Evolutionary conservation across 1,284 basidiomycete species (phyloP), one percentile per base, ranked within the genome.

Genomic region (Phellopilus nigrolimitatus): DNA sequence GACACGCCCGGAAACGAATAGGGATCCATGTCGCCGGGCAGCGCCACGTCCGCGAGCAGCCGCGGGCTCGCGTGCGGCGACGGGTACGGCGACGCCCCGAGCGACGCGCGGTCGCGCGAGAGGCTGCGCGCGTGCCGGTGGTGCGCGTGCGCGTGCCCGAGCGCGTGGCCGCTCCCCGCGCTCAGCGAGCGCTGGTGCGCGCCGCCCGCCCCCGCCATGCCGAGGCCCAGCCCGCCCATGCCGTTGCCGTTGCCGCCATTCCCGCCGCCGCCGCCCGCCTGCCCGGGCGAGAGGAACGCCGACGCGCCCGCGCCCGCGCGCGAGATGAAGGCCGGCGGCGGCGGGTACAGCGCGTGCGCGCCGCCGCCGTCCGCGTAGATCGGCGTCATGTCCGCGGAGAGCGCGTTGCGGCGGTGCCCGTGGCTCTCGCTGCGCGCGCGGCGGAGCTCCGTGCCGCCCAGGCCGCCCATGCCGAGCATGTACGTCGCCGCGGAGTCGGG

Each of bases 151-250:
- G 65, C 52, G n/a, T 57, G 46, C 38, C 62, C 55, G 48, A 57
- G 48, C 24, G 57, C 59, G 4, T 57, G 55, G 4, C 70, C 68
- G 24, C 71, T 65, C 47, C 74, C 75, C 17, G 79, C 79, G n/a
- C 75, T 78, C 1, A 78, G 79, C n/a, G 79, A 72, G 37, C 81
- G 75, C 10, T 81, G 73, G 57, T 74, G 73, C 6, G 45, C 53
- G 8, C 53, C 46, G 34, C 41, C 39, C 5, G n/a, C 38, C 10
- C 48, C 27, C 13, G 30, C 19, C 9, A 37, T 34, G 41, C 51
- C 7, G 38, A 33, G 27, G n/a, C n/a, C n/a, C n/a, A n/a, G n/a
- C n/a, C 39, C 38, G 5, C 43, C 31, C 28, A 40, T n/a, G 38
- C 33, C 28, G 19, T n/a, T 24, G 25, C 33, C 33, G 21, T 24